Evolutionary conservation across 306 rosid genomes (phyloP).

Genomic region (Glycyrrhiza uralensis): DNA sequence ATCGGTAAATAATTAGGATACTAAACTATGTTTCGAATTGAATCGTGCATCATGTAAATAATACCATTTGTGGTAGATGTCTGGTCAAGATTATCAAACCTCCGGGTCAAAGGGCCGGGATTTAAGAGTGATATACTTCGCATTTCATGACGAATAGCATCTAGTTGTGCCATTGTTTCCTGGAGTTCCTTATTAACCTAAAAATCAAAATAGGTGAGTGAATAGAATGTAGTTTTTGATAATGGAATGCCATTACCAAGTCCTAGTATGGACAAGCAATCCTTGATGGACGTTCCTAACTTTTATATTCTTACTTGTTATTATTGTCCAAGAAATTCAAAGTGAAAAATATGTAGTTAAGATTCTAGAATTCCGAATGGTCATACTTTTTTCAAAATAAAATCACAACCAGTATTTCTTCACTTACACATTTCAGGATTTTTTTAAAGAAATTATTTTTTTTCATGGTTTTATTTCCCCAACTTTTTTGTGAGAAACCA

Average conservation of each 20-base stretch:
- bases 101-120: slow-evolving; percentile 69
- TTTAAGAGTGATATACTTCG: slow-evolving; percentile 60
- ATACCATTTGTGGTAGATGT: slow-evolving; percentile 32
- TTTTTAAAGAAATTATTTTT: not conserved
- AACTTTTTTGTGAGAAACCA: not conserved
- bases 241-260: slow-evolving; percentile 2
- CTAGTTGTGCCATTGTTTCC: slow-evolving; percentile 77
- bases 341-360: not conserved
- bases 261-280: not conserved
- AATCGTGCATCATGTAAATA: not conserved
- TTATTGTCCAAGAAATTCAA: slow-evolving; percentile 15
- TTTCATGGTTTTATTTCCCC: not conserved
- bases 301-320: not conserved
- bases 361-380: not conserved
- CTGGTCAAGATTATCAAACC: slow-evolving; percentile 48
- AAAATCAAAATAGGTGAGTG: not conserved
- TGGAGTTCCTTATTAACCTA: slow-evolving; percentile 91
- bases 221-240: not conserved
- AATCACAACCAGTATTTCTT: not conserved
- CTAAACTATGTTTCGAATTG: not conserved
- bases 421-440: not conserved
- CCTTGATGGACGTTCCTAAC: not conserved
- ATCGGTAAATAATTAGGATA: not conserved
- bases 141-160: slow-evolving; percentile 81
- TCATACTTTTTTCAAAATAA: not conserved